Conservation (phyloP, 2,329 filamentous ascomycete species). For the Lojkania enalia region DNA sequence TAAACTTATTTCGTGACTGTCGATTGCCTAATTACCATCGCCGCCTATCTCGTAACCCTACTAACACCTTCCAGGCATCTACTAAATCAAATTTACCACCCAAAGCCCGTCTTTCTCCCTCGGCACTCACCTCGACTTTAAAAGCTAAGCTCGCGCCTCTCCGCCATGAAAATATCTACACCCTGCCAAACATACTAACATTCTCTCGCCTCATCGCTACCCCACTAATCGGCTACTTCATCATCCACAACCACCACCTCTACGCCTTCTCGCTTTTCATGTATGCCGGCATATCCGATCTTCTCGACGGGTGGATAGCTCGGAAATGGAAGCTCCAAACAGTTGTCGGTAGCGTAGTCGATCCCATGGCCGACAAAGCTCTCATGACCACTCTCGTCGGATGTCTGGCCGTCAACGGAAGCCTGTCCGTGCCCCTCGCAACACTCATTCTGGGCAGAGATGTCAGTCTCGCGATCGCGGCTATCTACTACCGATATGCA, state of each 20-base stretch:
- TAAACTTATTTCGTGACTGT: too few species aligned
- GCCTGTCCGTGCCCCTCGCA: constrained; percentile 83
- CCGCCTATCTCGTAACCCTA: too few species aligned
- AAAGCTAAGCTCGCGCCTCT: constrained; percentile 34
- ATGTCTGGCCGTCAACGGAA: constrained; percentile 79
- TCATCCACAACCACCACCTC: constrained; percentile 78
- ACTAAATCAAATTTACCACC: background rate
- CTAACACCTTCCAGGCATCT: background rate
- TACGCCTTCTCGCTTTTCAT: constrained; percentile 84
- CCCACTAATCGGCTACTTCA: constrained; percentile 83
- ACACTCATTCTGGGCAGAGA: constrained; percentile 90
- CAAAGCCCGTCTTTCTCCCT: constrained; percentile 14
- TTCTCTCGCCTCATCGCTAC: constrained; percentile 81
- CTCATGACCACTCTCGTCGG: constrained; percentile 93
- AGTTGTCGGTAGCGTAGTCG: constrained; percentile 87
- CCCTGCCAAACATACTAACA: constrained; percentile 90
- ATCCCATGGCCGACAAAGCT: constrained; percentile 91
- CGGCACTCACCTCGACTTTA: constrained; percentile 30
- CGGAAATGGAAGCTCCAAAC: constrained; percentile 85
- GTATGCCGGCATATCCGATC: constrained; percentile 88
- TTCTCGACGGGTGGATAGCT: constrained; percentile 93
- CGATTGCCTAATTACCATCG: too few species aligned
- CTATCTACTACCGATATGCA: constrained; percentile 95
- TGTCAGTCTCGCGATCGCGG: constrained; percentile 77
- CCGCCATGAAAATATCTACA: constrained; percentile 86